Evolutionary conservation across 495 filamentous ascomycete species (phyloP).

Genomic region (Hyaloscypha finlandica): DNA sequence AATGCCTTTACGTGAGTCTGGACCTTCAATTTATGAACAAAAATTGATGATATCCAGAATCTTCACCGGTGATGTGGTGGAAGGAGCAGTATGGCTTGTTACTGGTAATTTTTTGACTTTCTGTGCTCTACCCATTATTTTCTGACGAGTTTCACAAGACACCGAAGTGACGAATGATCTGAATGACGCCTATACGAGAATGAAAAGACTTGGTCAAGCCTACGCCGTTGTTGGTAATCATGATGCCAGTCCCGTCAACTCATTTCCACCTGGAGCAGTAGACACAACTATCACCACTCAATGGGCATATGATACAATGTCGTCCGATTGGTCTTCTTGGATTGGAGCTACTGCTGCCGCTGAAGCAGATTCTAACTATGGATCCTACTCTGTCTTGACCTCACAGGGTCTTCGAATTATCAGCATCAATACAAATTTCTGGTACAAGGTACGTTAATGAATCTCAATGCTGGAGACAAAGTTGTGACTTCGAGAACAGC

Average conservation of each 20-base stretch:
- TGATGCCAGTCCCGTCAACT: slow-evolving; percentile 52
- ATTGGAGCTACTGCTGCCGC: slow-evolving; percentile 41
- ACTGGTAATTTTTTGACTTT: slow-evolving; percentile 9
- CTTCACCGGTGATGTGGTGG: slow-evolving; percentile 52
- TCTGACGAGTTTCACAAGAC: slow-evolving; percentile 21
- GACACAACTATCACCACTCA: slow-evolving; percentile 36
- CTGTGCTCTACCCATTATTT: neutral
- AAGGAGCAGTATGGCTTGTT: slow-evolving; percentile 45
- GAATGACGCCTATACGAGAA: slow-evolving; percentile 45
- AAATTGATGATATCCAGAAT: slow-evolving; percentile 21
- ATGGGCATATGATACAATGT: slow-evolving; percentile 54
- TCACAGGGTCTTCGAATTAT: slow-evolving; percentile 48
- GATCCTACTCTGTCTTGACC: slow-evolving; percentile 47
- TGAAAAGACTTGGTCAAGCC: slow-evolving; percentile 40
- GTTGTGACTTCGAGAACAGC: neutral
- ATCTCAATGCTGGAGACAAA: neutral
- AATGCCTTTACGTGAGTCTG: slow-evolving; percentile 35
- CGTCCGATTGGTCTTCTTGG: slow-evolving; percentile 46
- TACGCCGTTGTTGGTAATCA: slow-evolving; percentile 57
- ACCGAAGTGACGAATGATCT: slow-evolving; percentile 44
- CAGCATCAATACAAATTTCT: slow-evolving; percentile 58
- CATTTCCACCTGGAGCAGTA: slow-evolving; percentile 44
- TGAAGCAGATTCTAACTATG: slow-evolving; percentile 41
- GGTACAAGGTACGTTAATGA: slow-evolving; percentile 42
- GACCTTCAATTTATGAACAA: neutral